Base-by-base conservation (phyloP, 345 rosid genomes). In the Stellera chamaejasme region DNA sequence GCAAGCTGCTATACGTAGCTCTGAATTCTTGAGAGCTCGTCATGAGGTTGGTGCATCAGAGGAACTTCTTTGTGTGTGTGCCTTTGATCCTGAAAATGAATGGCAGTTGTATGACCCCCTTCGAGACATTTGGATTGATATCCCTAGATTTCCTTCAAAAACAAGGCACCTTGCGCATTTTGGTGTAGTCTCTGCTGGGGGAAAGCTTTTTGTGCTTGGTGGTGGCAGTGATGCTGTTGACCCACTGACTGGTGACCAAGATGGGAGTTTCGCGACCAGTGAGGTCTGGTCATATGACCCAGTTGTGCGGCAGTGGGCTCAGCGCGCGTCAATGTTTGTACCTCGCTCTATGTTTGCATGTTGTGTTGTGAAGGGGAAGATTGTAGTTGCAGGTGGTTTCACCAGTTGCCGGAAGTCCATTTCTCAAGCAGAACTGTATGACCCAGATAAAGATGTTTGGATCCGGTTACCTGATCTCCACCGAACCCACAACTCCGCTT, bases 271-370 rank as follows among this genome's bases (percentile, higher is more conserved):
- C 60, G 97, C 97, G 0, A 84, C 96, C 7, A 79, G 81, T 55
- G 94, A 93, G 71, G 97, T 93, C 43, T 93, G 97, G 97, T 82
- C 89, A 27, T 93, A 84, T 68, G 99, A 93, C 62, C 90, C 85
- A 42, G 61, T 88, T n/a, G 54, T 61, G 43, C 78, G 88, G 19
- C 79, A 59, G n/a, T 93, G 99, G 99, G 59, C 79, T 9, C 75
- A 68, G 0, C 49, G 81, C 10, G 82, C 91, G 13, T 62, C 97
- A 13, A 93, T 93, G 99, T 85, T 82, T 15, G 93, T 93, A 11
- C 87, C 99, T 11, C 91, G 97, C 44, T 85, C 97, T 23, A 93
- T 89, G 99, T 93, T 93, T 71, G 97, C 99, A 0, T 93, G 99
- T 45, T 87, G 93, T 6, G 75, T 76, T 45, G 72, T 93, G 66